Conservation (phyloP, 2,329 filamentous ascomycete species). For the Geosmithia morbida region DNA sequence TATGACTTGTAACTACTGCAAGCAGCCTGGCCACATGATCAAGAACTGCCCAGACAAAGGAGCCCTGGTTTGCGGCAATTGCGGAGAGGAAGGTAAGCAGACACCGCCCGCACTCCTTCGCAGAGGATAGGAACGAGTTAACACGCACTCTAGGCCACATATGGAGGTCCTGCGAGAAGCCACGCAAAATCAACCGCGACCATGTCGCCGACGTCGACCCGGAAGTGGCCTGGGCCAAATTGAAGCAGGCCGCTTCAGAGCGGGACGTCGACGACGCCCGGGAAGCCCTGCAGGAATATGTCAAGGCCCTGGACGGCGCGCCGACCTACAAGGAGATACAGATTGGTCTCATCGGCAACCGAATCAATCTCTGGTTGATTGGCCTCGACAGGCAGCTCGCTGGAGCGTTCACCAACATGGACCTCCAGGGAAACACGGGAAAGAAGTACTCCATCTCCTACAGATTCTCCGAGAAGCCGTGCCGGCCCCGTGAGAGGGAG, state of each 20-base stretch:
- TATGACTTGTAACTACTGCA: slow-evolving; percentile 28
- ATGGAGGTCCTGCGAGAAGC: slow-evolving; percentile 39
- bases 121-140: neutral
- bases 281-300: slow-evolving; percentile 41
- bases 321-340: slow-evolving; percentile 46
- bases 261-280: slow-evolving; percentile 50
- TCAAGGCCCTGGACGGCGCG: slow-evolving; percentile 39
- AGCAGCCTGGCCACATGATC: slow-evolving; percentile 35
- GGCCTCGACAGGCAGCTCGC: slow-evolving; percentile 42
- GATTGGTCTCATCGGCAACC: slow-evolving; percentile 36
- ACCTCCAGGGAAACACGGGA: slow-evolving; percentile 52
- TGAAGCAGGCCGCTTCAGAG: slow-evolving; percentile 35
- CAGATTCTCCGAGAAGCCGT: slow-evolving; percentile 42
- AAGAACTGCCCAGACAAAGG: slow-evolving; percentile 49
- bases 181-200: slow-evolving; percentile 42
- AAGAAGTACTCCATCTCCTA: slow-evolving; percentile 51
- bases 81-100: slow-evolving; percentile 38
- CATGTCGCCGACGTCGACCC: slow-evolving; percentile 30
- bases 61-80: slow-evolving; percentile 44
- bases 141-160: slow-evolving; percentile 31
- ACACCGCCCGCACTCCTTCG: neutral
- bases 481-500: slow-evolving; percentile 41
- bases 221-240: slow-evolving; percentile 43
- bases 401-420: slow-evolving; percentile 52
- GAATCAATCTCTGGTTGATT: slow-evolving; percentile 45